These are phyloP conservation scores for Penicillium sp. DNA, from an alignment of 2,329 filamentous ascomycete genomes.

Conservation along the genomic window DNA sequence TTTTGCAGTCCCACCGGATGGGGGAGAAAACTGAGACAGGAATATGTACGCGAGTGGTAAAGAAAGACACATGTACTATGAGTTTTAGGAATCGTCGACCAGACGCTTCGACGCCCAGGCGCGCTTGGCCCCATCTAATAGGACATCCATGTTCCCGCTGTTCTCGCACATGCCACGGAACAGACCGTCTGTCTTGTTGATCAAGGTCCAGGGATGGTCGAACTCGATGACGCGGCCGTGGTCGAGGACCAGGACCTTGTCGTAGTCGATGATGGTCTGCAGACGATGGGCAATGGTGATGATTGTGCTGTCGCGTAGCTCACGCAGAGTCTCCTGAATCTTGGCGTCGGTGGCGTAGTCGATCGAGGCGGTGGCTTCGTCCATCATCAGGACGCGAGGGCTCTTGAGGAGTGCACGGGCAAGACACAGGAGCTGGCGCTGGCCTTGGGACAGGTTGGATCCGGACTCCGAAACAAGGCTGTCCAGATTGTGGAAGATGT, in stretches of 20 bases:
- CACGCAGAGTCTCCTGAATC: constrained; percentile 94
- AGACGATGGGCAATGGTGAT: constrained; percentile 94
- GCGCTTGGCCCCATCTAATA: constrained; percentile 52
- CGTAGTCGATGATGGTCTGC: constrained; percentile 96
- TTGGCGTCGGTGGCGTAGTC: constrained; percentile 94
- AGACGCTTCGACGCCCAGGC: constrained; percentile 46
- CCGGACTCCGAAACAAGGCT: constrained; percentile 85
- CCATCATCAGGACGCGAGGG: constrained; percentile 95
- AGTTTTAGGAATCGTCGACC: constrained; percentile 39
- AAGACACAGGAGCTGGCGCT: constrained; percentile 88
- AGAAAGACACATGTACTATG: not conserved
- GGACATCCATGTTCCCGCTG: constrained; percentile 57
- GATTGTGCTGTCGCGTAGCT: constrained; percentile 79
- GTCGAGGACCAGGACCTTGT: constrained; percentile 92
- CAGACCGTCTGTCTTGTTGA: constrained; percentile 63
- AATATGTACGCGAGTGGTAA: constrained; percentile 10
- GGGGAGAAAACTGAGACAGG: not conserved
- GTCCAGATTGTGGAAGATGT: constrained; percentile 81
- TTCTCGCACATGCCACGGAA: constrained; percentile 66
- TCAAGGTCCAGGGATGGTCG: constrained; percentile 79
- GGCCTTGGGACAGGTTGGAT: constrained; percentile 89
- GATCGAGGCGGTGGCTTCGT: constrained; percentile 95
- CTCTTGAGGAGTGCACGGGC: constrained; percentile 87
- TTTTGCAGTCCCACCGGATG: constrained; percentile 1
- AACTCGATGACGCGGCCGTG: constrained; percentile 83